phyloP scores from a whole-genome alignment of 2,329 filamentous ascomycete genomes.

The Colletotrichum lentis region DNA sequence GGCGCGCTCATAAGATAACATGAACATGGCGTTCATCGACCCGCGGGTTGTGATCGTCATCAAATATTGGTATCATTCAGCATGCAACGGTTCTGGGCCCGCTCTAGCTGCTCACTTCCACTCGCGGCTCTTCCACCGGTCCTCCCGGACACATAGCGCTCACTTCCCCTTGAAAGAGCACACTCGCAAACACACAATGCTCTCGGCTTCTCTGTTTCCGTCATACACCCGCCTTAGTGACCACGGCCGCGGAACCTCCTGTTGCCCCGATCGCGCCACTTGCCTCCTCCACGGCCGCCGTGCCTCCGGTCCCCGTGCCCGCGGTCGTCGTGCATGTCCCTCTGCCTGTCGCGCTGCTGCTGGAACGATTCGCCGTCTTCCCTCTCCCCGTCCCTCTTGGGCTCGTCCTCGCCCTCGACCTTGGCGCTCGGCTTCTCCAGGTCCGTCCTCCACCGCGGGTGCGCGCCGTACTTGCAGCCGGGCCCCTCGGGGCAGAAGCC shows the following conservation, averaged over 20 bases:
- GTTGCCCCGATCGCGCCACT: conserved; percentile 46
- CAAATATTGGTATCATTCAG: conserved; percentile 19
- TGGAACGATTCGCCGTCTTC: conserved; percentile 52
- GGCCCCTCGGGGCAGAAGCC: conserved; percentile 91
- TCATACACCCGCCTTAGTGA: conserved; percentile 12
- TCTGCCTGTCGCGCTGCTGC: conserved; percentile 44
- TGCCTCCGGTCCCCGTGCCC: conserved; percentile 45
- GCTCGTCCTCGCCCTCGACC: conserved; percentile 67
- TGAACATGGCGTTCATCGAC: not conserved
- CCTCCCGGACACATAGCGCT: too few relatives aligned
- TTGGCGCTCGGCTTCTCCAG: conserved; percentile 79
- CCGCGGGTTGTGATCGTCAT: not conserved
- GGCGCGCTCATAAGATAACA: not conserved
- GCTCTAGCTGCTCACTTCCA: not conserved
- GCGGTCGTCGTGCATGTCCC: conserved; percentile 51
- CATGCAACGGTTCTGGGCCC: not conserved
- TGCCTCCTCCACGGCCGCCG: conserved; percentile 45
- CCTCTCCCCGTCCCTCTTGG: conserved; percentile 63
- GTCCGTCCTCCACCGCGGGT: conserved; percentile 82
- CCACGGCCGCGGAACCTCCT: conserved; percentile 47
- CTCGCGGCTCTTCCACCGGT: not conserved
- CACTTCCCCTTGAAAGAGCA: not conserved
- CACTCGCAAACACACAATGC: not conserved
- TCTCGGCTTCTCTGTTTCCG: not conserved
- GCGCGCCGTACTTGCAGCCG: conserved; percentile 79